These are phyloP conservation scores for Hypholoma fasciculare DNA, from an alignment of 768 basidiomycete genomes.

Conservation along the genomic window DNA sequence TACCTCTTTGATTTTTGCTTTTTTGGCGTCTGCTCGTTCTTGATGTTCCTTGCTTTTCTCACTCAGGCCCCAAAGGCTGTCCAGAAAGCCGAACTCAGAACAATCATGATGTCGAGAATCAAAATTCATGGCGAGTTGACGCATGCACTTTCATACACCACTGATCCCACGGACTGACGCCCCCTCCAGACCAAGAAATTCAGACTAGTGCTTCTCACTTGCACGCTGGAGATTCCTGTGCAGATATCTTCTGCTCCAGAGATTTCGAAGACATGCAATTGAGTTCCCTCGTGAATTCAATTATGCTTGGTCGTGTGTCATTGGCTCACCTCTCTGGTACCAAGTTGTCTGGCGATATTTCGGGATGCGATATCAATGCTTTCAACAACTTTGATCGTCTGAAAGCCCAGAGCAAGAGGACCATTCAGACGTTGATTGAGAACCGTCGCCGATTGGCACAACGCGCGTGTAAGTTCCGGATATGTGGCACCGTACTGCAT, in stretches of 20 bases:
- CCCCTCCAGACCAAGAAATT: not conserved
- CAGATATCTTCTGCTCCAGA: not conserved
- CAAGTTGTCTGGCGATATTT: slow-evolving; percentile 2
- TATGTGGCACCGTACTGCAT: not conserved
- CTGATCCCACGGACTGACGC: too few relatives aligned
- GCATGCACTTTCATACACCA: too few relatives aligned
- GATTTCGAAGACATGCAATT: not conserved
- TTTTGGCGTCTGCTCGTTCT: not conserved
- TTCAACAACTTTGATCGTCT: slow-evolving; percentile 11
- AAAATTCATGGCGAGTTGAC: too few relatives aligned
- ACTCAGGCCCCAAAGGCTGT: not conserved
- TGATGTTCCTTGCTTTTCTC: not conserved
- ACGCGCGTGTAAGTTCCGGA: slow-evolving; percentile 2
- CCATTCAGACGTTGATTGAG: slow-evolving; percentile 5
- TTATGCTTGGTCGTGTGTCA: not conserved
- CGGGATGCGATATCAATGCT: not conserved
- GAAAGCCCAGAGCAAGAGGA: slow-evolving; percentile 12
- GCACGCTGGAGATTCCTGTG: not conserved
- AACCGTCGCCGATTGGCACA: slow-evolving; percentile 9
- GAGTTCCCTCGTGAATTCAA: not conserved
- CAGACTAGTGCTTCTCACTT: not conserved
- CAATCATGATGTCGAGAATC: too few relatives aligned
- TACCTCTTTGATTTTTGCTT: not conserved
- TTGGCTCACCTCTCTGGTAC: not conserved
- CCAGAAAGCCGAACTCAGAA: too few relatives aligned